Conservation (phyloP, 306 rosid genomes). For the Sesbania bispinosa region DNA sequence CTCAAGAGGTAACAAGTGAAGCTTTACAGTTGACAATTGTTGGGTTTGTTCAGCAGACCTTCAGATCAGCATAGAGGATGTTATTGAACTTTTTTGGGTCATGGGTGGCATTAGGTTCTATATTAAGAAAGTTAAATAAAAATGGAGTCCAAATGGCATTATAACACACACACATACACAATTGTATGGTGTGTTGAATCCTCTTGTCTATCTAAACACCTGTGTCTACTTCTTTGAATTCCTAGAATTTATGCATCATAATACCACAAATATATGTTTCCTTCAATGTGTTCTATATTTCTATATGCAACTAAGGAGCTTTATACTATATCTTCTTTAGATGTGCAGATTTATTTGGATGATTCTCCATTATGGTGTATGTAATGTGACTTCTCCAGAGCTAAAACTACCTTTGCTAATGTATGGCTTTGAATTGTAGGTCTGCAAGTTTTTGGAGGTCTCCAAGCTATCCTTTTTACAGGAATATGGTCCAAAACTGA, state of each 20-base stretch:
- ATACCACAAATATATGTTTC: neutral
- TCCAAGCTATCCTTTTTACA: conserved; percentile 86
- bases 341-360: neutral
- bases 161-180: neutral
- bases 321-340: neutral
- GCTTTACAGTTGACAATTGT: neutral
- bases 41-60: conserved; percentile 8
- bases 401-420: conserved; percentile 1
- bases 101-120: neutral
- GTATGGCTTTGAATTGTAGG: conserved; percentile 46
- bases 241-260: conserved; percentile 6
- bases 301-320: neutral
- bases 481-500: conserved; percentile 93
- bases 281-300: neutral
- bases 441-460: conserved; percentile 97
- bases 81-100: neutral
- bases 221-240: neutral
- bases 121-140: conserved; percentile 1
- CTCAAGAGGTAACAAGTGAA: conserved; percentile 62
- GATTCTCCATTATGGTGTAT: conserved; percentile 18
- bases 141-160: neutral
- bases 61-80: conserved; percentile 11
- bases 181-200: neutral
- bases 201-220: neutral
- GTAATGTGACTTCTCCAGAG: neutral